Evolutionary conservation across 805 yeast species (phyloP).

Genomic region (Millerozyma acaciae): DNA sequence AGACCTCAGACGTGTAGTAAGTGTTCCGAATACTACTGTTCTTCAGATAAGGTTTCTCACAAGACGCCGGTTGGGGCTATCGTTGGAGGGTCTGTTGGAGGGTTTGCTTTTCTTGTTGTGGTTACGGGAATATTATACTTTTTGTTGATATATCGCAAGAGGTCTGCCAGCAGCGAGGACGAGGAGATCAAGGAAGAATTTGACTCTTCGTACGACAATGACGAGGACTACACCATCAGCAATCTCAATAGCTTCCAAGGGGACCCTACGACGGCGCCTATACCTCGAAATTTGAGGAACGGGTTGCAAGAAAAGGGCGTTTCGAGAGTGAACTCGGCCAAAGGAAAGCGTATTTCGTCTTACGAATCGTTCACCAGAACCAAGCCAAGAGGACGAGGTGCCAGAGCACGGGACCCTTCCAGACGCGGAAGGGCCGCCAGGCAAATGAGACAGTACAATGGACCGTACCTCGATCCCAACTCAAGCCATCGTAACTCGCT

Average conservation of each 20-base stretch:
- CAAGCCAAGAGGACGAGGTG: constrained; percentile 14
- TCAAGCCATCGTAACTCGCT: constrained; percentile 42
- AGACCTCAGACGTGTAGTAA: constrained; percentile 19
- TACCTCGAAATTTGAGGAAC: not conserved
- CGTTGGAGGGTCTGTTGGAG: constrained; percentile 43
- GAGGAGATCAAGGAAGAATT: constrained; percentile 16
- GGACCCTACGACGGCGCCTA: constrained; percentile 8
- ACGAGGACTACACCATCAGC: constrained; percentile 12
- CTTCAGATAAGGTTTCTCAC: constrained; percentile 8
- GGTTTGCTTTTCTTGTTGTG: constrained; percentile 23
- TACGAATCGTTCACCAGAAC: constrained; percentile 45
- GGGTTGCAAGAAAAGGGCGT: constrained; percentile 2
- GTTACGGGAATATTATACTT: constrained; percentile 26
- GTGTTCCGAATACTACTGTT: constrained; percentile 26
- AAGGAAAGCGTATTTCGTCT: constrained; percentile 29
- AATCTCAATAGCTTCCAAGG: constrained; percentile 13
- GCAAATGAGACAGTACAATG: constrained; percentile 15
- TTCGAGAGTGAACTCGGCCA: constrained; percentile 5
- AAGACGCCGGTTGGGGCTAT: constrained; percentile 31
- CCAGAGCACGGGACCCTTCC: too few relatives aligned
- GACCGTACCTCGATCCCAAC: constrained; percentile 16
- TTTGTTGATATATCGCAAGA: constrained; percentile 29
- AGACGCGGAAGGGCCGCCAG: constrained; percentile 7
- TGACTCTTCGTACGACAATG: constrained; percentile 12
- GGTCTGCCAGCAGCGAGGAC: constrained; percentile 30